Evolutionary conservation across 164 flowering plant species (phyloP), one percentile per base, ranked within the genome.

Genomic region (Protea cynaroides): DNA sequence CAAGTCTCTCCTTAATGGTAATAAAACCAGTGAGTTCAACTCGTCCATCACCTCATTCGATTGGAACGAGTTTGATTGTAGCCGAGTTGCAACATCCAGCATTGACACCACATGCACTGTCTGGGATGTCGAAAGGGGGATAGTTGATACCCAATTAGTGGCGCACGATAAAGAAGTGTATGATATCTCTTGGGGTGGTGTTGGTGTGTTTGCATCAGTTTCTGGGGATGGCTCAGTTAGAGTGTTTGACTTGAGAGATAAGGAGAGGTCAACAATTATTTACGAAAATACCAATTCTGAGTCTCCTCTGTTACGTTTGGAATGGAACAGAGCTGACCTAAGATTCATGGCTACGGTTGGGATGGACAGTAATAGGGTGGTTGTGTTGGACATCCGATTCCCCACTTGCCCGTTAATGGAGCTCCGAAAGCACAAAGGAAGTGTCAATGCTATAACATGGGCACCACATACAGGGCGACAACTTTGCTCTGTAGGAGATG

Each of bases 81-180:
- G 68, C 7, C 72, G 74, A 0, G 59, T 80, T 8, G 81, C 74
- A n/a, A 65, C 80, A 0, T 68, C 69, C 7, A 77, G 75, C 44
- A 70, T 77, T 12, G 80, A 80, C 71, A 77, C 83, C 13, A 80
- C 78, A 0, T 79, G 83, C 49, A 68, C 75, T 0, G 52, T 80
- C 11, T 77, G 83, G 83, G 83, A 80, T 52, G 36, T 75, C 0
- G 83, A 77, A 66, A 60, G 65, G 29, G 68, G 70, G 49, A 47
- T 53, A 6, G 74, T 77, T 7, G 81, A 80, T n/a, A 38, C 77
- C 0, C 83, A 77, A 23, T 58, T 80, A 13, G 75, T 80, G 12
- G 83, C 83, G 0, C 83, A 80, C 19, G 80, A 80, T 17, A 76
- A 75, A 25, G 83, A 80, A 36, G 83, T 77, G 53, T 80, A 56